These are phyloP conservation scores for Nothomitra cinnamomea DNA, from an alignment of 2,329 filamentous ascomycete genomes.

Conservation along the genomic window DNA sequence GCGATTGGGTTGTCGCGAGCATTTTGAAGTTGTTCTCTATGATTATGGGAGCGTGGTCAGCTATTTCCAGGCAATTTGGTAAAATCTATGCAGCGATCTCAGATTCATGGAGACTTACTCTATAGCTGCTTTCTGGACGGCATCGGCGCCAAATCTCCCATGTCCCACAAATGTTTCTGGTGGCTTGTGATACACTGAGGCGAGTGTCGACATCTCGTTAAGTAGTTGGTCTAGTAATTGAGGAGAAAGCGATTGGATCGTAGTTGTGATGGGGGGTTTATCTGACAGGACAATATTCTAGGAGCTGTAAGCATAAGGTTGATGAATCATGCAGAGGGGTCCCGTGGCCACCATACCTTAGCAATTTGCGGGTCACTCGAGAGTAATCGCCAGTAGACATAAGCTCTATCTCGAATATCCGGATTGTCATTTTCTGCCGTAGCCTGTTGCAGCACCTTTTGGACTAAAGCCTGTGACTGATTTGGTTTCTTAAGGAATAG, in stretches of 20 bases:
- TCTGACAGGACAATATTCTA: constrained; percentile 79
- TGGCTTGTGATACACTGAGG: constrained; percentile 96
- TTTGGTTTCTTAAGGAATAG: constrained; percentile 94
- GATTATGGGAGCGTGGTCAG: neutral
- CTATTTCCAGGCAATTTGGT: neutral
- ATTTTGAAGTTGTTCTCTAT: constrained; percentile 71
- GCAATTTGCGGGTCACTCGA: constrained; percentile 83
- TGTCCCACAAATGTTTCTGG: constrained; percentile 96
- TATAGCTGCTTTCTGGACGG: constrained; percentile 86
- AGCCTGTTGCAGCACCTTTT: constrained; percentile 83
- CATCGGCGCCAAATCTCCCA: constrained; percentile 83
- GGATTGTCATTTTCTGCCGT: constrained; percentile 95
- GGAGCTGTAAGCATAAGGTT: neutral
- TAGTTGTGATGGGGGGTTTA: constrained; percentile 86
- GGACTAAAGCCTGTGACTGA: constrained; percentile 76
- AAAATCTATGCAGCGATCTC: neutral
- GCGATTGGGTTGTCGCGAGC: constrained; percentile 57
- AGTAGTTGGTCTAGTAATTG: constrained; percentile 80
- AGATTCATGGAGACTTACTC: constrained; percentile 35
- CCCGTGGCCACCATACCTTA: constrained; percentile 40
- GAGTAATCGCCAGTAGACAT: constrained; percentile 93
- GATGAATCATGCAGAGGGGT: neutral
- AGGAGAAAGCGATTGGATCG: constrained; percentile 75
- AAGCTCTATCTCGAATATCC: constrained; percentile 90
- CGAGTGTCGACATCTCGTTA: constrained; percentile 77